phyloP scores from a whole-genome alignment of 805 yeast species.

The Suhomyces canberraensis region DNA sequence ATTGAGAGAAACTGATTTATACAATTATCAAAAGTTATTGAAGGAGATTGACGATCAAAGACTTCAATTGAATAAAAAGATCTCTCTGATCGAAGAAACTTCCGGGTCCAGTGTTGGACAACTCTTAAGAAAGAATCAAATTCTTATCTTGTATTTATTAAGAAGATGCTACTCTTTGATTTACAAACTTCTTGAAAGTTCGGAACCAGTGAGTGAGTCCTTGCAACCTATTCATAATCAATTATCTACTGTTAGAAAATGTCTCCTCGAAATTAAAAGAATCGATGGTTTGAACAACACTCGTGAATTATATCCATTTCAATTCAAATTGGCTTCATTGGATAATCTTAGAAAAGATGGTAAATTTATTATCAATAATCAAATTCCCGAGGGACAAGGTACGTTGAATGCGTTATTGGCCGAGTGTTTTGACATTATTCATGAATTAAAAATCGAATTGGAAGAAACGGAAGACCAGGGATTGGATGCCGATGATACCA shows the following conservation, averaged over 20 bases:
- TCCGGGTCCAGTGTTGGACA: slow-evolving; percentile 5
- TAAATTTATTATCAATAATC: slow-evolving; percentile 80
- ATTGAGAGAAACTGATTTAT: slow-evolving; percentile 90
- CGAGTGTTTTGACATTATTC: slow-evolving; percentile 90
- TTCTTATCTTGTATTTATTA: slow-evolving; percentile 67
- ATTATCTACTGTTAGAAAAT: slow-evolving; percentile 83
- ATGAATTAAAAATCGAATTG: slow-evolving; percentile 83
- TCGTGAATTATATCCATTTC: slow-evolving; percentile 93
- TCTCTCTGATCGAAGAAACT: slow-evolving; percentile 43
- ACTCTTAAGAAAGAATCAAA: slow-evolving; percentile 28
- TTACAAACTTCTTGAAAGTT: slow-evolving; percentile 82
- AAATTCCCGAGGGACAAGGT: slow-evolving; percentile 98
- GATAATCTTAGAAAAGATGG: slow-evolving; percentile 90
- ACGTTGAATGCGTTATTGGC: slow-evolving; percentile 86
- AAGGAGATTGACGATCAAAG: slow-evolving; percentile 72
- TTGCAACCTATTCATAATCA: slow-evolving; percentile 93
- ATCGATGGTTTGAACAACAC: slow-evolving; percentile 87
- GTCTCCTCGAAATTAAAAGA: slow-evolving; percentile 83
- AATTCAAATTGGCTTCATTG: slow-evolving; percentile 85
- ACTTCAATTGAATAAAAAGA: slow-evolving; percentile 37
- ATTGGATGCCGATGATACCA: slow-evolving; percentile 9
- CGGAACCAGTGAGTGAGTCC: slow-evolving; percentile 95
- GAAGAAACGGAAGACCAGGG: slow-evolving; percentile 54
- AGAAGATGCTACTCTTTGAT: slow-evolving; percentile 90
- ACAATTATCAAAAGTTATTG: slow-evolving; percentile 71